phyloP scores from a whole-genome alignment of 495 filamentous ascomycete species.

The Penicillium herquei region DNA sequence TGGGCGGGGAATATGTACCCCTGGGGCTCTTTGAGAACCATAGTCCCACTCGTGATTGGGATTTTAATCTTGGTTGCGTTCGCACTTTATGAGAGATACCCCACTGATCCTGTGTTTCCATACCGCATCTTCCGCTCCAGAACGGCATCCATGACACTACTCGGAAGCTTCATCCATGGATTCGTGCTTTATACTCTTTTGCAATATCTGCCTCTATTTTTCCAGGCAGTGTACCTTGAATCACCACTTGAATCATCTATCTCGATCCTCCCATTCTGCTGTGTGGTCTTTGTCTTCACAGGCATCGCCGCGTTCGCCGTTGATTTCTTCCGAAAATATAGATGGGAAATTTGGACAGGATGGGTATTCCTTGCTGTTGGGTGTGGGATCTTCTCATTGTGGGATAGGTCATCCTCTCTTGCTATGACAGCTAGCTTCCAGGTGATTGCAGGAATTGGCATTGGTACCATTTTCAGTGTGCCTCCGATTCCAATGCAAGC shows the following conservation, averaged over 20 bases:
- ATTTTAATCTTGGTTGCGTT: slow-evolving; percentile 14
- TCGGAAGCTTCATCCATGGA: slow-evolving; percentile 12
- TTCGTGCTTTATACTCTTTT: slow-evolving; percentile 14
- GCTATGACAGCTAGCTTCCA: neutral
- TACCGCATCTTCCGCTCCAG: slow-evolving; percentile 30
- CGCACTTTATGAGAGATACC: slow-evolving; percentile 12
- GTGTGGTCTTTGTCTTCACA: slow-evolving; percentile 9
- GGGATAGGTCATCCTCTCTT: slow-evolving; percentile 14
- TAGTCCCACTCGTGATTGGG: slow-evolving; percentile 37
- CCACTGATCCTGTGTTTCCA: slow-evolving; percentile 17
- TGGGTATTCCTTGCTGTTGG: slow-evolving; percentile 40
- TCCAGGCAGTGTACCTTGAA: slow-evolving; percentile 33
- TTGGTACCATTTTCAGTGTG: slow-evolving; percentile 15
- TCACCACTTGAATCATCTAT: slow-evolving; percentile 33
- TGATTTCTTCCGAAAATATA: slow-evolving; percentile 41
- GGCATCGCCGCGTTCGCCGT: slow-evolving; percentile 29
- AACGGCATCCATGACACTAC: slow-evolving; percentile 26
- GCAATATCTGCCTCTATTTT: slow-evolving; percentile 50
- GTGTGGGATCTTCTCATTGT: slow-evolving; percentile 36
- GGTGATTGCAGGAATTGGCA: slow-evolving; percentile 21
- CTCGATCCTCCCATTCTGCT: neutral
- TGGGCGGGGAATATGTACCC: slow-evolving; percentile 55
- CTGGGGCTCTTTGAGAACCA: slow-evolving; percentile 51
- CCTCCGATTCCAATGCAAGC: neutral
- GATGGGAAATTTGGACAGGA: slow-evolving; percentile 37